These are phyloP conservation scores for Drosera capensis DNA, from an alignment of 148 eudicot genomes.

Conservation along the genomic window DNA sequence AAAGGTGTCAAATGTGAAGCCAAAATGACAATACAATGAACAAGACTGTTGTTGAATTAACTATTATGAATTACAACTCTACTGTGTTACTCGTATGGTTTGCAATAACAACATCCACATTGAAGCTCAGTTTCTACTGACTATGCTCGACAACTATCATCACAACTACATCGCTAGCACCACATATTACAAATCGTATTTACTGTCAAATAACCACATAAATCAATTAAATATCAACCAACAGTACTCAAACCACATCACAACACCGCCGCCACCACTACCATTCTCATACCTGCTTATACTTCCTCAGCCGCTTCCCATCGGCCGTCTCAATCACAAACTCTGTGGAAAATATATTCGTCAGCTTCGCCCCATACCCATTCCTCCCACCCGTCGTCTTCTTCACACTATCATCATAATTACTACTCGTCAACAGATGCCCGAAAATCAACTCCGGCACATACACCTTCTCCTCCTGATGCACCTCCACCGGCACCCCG, in stretches of 20 bases:
- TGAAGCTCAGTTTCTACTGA: no score
- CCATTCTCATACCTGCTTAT: conserved; percentile 53
- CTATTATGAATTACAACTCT: no score
- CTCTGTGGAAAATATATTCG: conserved; percentile 82
- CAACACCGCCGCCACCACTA: conserved; percentile 3
- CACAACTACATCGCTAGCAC: no score
- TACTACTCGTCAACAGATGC: conserved; percentile 83
- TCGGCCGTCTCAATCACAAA: conserved; percentile 88
- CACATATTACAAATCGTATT: no score
- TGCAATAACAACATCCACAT: no score
- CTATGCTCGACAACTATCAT: no score
- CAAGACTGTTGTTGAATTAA: no score
- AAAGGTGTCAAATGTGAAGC: no score
- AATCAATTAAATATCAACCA: background rate
- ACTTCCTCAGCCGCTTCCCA: conserved; percentile 62
- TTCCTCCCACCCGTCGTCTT: conserved; percentile 98
- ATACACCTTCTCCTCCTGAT: conserved; percentile 76
- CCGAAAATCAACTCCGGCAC: conserved; percentile 96
- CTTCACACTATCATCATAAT: conserved; percentile 65
- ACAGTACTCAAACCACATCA: background rate
- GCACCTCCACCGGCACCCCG: conserved; percentile 87
- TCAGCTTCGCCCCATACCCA: conserved; percentile 91
- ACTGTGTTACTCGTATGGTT: no score
- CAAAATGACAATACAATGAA: no score
- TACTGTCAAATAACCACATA: no score